Percentiles rank a stretch among this genome's conserved stretches.
These are phyloP conservation scores for Piloderma croceum DNA, from an alignment of 768 basidiomycete genomes.

Conservation along the genomic window DNA sequence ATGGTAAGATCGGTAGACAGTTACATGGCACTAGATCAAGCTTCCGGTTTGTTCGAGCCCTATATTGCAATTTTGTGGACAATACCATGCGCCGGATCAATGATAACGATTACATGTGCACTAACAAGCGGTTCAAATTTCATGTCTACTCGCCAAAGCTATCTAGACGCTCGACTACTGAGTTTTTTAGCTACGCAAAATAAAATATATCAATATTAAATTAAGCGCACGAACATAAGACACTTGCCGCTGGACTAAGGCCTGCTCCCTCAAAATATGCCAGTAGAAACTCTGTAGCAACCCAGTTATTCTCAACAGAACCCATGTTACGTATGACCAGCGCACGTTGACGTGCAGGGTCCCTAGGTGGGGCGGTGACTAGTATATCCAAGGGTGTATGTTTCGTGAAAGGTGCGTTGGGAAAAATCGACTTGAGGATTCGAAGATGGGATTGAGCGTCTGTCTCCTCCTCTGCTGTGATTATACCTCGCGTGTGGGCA, in stretches of 20 bases:
- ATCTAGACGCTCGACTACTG: slow-evolving; percentile 38
- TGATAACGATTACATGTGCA: no score
- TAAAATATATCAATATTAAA: neutral
- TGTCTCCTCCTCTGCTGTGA: slow-evolving; percentile 56
- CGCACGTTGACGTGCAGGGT: slow-evolving; percentile 42
- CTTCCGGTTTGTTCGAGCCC: no score
- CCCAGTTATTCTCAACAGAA: slow-evolving; percentile 65
- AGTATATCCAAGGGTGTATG: slow-evolving; percentile 65
- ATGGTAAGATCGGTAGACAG: no score
- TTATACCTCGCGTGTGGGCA: slow-evolving; percentile 42
- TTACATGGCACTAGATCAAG: no score
- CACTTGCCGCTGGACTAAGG: slow-evolving; percentile 65
- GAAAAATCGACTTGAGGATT: slow-evolving; percentile 72
- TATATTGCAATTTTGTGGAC: no score
- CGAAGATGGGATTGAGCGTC: slow-evolving; percentile 58
- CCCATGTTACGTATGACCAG: slow-evolving; percentile 72
- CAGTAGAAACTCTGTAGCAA: slow-evolving; percentile 65
- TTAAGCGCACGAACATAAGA: neutral
- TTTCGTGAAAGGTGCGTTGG: slow-evolving; percentile 62
- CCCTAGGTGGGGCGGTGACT: slow-evolving; percentile 56
- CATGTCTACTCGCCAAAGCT: slow-evolving; percentile 20
- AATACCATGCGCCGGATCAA: no score
- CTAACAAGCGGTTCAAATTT: no score
- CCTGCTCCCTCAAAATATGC: slow-evolving; percentile 71
- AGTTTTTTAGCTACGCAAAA: slow-evolving; percentile 41